A percentile compares a stretch with the other conserved stretches of the same genome.
Evolutionary conservation across 139 green algal genomes (phyloP).

Genomic region (Chlorella ohadii): DNA sequence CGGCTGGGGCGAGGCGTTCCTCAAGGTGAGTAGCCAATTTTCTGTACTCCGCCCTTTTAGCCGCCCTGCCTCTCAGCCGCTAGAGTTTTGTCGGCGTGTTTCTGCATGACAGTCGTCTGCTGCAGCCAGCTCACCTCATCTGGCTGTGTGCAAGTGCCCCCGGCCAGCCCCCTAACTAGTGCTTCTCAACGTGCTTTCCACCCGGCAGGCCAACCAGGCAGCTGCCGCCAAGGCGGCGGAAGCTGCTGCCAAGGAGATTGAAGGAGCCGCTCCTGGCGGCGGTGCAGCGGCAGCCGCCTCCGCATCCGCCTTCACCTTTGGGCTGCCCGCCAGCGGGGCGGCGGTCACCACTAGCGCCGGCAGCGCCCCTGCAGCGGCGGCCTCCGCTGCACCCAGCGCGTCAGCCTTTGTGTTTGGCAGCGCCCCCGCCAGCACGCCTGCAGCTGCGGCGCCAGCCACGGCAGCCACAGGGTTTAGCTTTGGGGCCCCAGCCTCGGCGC

Average conservation of each 20-base stretch:
- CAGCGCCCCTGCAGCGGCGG: too few relatives aligned
- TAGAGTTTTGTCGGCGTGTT: too few relatives aligned
- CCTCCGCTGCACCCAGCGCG: not conserved
- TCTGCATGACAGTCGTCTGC: too few relatives aligned
- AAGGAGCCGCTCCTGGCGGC: not conserved
- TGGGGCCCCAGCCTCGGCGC: not conserved
- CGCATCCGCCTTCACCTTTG: conserved; percentile 11
- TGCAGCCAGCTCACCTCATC: too few relatives aligned
- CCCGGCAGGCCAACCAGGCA: conserved; percentile 29
- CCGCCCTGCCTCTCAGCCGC: too few relatives aligned
- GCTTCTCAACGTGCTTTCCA: too few relatives aligned
- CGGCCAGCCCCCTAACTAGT: too few relatives aligned
- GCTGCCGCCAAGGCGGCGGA: conserved; percentile 18
- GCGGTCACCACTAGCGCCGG: not conserved
- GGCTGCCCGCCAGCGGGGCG: conserved; percentile 7
- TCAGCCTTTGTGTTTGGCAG: not conserved
- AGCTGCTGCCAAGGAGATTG: conserved; percentile 37
- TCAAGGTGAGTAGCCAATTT: conserved; percentile 1
- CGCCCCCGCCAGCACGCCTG: not conserved
- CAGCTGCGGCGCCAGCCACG: not conserved
- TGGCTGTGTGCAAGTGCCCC: too few relatives aligned
- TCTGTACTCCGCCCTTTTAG: too few relatives aligned
- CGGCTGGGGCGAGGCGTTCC: conserved; percentile 41
- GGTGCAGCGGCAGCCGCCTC: not conserved
- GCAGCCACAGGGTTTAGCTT: not conserved